Conservation (phyloP, 208 protist genomes). For the Trypanosoma grayi region DNA sequence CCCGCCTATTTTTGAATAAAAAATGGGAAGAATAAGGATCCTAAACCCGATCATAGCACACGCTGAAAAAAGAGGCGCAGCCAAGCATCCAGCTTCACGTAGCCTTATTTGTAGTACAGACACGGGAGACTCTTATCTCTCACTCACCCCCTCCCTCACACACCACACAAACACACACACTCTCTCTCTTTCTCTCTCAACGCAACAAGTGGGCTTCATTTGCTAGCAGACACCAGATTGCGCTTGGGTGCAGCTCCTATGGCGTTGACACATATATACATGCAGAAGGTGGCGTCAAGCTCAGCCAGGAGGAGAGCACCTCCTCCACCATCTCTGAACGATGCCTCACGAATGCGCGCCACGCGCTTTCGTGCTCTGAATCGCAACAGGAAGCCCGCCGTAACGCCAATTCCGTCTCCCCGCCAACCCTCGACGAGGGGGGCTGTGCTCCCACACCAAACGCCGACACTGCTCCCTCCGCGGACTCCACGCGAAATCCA, state of each 20-base stretch:
- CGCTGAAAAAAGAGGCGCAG: background rate
- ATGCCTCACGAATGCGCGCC: constrained; percentile 13
- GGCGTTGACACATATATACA: background rate
- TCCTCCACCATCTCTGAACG: background rate
- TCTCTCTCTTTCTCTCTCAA: no score
- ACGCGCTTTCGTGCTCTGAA: background rate
- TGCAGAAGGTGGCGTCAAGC: background rate
- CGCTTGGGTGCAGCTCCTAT: no score
- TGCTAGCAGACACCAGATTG: no score
- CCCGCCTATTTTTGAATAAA: no score
- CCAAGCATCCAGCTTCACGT: no score
- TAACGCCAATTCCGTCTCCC: background rate
- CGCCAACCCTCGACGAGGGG: background rate
- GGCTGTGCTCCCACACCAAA: background rate
- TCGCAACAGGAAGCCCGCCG: background rate
- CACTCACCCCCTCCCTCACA: no score
- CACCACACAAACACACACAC: no score
- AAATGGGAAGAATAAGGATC: background rate
- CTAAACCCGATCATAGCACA: background rate
- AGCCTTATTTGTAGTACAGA: no score
- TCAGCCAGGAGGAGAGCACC: constrained; percentile 1
- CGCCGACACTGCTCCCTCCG: background rate
- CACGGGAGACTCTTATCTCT: no score
- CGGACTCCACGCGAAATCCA: constrained; percentile 10
- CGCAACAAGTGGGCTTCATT: no score